These are phyloP conservation scores for Tylopilus vinaceipallidus DNA, from an alignment of 768 basidiomycete species.

Conservation along the genomic window DNA sequence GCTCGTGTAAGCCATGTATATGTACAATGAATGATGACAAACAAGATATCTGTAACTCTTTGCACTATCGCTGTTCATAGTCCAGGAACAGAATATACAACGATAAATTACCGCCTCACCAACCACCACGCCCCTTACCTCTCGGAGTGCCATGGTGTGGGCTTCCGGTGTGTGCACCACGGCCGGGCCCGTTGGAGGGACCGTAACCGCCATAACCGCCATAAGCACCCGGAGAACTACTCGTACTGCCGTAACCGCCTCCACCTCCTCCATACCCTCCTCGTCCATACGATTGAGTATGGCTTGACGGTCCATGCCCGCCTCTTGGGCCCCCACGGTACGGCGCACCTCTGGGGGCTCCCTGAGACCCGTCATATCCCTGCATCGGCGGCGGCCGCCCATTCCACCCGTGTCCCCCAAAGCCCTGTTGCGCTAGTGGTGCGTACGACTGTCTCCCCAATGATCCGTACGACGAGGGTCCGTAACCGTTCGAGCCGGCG, in stretches of 20 bases:
- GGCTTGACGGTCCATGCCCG: conserved; percentile 22
- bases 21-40: conserved; percentile 11
- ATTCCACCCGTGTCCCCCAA: conserved; percentile 33
- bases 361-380: conserved; percentile 33
- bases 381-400: conserved; percentile 30
- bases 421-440: conserved; percentile 22
- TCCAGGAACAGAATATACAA: conserved; percentile 19
- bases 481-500: conserved; percentile 18
- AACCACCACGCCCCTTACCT: conserved; percentile 51
- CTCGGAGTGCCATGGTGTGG: conserved; percentile 31
- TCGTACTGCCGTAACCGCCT: neutral
- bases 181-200: conserved; percentile 25
- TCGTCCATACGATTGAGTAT: conserved; percentile 24
- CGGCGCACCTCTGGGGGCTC: conserved; percentile 25
- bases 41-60: conserved; percentile 2
- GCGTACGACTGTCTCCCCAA: conserved; percentile 20
- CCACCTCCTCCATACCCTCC: conserved; percentile 26
- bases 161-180: conserved; percentile 40
- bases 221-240: neutral
- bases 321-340: conserved; percentile 28
- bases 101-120: conserved; percentile 35
- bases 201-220: conserved; percentile 37
- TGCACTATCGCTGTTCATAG: conserved; percentile 1
- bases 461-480: conserved; percentile 19
- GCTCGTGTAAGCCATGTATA: conserved; percentile 17